Conservation (phyloP, 1,284 basidiomycete genomes). For the Acaromyces ingoldii region DNA sequence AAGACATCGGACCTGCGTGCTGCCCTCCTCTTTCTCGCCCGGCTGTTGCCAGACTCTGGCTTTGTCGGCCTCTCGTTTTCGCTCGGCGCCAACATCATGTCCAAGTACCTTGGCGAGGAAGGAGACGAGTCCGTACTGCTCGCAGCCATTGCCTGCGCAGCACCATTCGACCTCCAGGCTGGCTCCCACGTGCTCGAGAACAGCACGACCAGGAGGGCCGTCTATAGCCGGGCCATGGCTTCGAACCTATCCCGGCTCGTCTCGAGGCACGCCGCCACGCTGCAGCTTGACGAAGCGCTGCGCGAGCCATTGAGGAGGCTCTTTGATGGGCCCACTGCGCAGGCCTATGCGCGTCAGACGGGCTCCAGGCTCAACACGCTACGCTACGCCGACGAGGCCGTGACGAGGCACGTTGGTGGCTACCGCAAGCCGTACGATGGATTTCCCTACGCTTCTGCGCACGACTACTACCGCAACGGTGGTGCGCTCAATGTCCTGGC, state of each 20-base stretch:
- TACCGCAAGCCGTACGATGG: constrained; percentile 52
- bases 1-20: constrained; percentile 80
- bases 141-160: constrained; percentile 66
- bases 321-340: constrained; percentile 16
- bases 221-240: constrained; percentile 81
- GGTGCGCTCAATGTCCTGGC: constrained; percentile 32
- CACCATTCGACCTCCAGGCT: constrained; percentile 70
- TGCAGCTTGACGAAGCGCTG: constrained; percentile 33
- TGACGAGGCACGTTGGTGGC: constrained; percentile 74
- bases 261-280: constrained; percentile 27
- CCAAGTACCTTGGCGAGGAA: constrained; percentile 85
- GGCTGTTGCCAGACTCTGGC: constrained; percentile 71
- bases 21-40: constrained; percentile 70
- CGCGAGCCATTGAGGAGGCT: constrained; percentile 27
- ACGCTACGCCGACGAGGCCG: constrained; percentile 56
- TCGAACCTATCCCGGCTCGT: constrained; percentile 61
- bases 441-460: constrained; percentile 57
- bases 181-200: constrained; percentile 58
- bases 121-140: constrained; percentile 68
- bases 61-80: constrained; percentile 87
- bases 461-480: constrained; percentile 67
- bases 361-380: constrained; percentile 26
- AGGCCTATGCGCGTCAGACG: background rate
- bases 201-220: constrained; percentile 58
- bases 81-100: constrained; percentile 84